Base-by-base conservation (phyloP, 441 rosid genomes). In the Erysimum cheiri region DNA sequence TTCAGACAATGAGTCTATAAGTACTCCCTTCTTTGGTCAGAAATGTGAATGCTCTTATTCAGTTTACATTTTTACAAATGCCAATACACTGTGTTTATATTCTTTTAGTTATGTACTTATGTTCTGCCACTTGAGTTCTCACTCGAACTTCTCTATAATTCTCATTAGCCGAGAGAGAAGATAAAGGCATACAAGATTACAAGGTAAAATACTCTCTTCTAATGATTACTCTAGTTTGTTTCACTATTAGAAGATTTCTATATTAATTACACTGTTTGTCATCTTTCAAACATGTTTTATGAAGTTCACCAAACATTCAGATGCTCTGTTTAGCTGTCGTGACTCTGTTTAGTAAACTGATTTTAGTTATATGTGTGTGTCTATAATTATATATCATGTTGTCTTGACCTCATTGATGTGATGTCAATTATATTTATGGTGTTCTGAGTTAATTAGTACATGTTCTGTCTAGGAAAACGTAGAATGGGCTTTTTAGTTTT, bases 251-350 rank as follows among this genome's bases (percentile, higher is more conserved):
- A 50, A 50, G 15, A 26, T 50, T 50, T n/a, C 6, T n/a, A 0
- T 11, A 6, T 29, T 24, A 28, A 6, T n/a, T 41, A 13, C 8
- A 13, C 3, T 50, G 19, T 31, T 26, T n/a, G 14, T 50, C 17
- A 50, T 50, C 32, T 26, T 29, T 28, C 58, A 17, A 31, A 32
- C 26, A 55, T 44, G 19, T 32, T 32, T n/a, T 29, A 29, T 29
- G 17, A 37, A 29, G 22, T 47, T 47, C 52, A 47, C 17, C 13
- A 47, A 47, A 47, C 5, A 52, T 26, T 50, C 7, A 26, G 0
- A 50, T 50, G 55, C 32, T 50, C 56, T 50, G 56, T 26, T 39
- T 39, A 11, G 43, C 43, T 39, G 43, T 13, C 43, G 13, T 41
- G 47, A 41, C 14, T 41, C 17, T 41, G 47, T 41, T n/a, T 41